phyloP scores from a whole-genome alignment of 2,329 filamentous ascomycete species.

The Cercospora canescens region DNA sequence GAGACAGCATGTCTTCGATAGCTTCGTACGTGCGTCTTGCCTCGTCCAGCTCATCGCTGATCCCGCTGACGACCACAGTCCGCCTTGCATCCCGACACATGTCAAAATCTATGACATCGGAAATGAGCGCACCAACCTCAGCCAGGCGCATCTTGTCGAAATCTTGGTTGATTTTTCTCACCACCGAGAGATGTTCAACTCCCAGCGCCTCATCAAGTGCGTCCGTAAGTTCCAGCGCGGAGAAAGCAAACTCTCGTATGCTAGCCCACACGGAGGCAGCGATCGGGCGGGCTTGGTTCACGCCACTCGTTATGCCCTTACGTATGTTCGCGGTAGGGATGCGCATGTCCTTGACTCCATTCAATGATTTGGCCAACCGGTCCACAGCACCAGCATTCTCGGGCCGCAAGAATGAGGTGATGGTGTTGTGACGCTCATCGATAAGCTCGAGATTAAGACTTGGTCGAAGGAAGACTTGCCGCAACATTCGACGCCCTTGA shows the following conservation, averaged over 20 bases:
- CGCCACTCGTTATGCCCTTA: conserved; percentile 68
- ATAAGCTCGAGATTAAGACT: conserved; percentile 69
- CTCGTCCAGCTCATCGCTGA: conserved; percentile 74
- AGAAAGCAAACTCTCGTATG: conserved; percentile 71
- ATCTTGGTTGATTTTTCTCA: conserved; percentile 58
- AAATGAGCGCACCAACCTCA: conserved; percentile 69
- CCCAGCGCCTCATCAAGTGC: conserved; percentile 59
- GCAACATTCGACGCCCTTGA: conserved; percentile 73
- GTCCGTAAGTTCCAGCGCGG: conserved; percentile 69
- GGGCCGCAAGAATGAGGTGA: conserved; percentile 64
- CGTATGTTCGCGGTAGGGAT: conserved; percentile 67
- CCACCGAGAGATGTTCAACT: conserved; percentile 53
- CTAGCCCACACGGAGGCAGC: conserved; percentile 63
- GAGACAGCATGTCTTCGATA: conserved; percentile 70
- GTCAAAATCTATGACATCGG: conserved; percentile 76
- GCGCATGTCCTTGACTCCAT: conserved; percentile 74
- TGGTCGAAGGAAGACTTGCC: conserved; percentile 80
- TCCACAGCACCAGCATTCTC: conserved; percentile 63
- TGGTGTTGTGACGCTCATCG: conserved; percentile 67
- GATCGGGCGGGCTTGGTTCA: conserved; percentile 60
- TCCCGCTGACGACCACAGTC: conserved; percentile 69
- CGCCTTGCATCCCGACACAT: conserved; percentile 69
- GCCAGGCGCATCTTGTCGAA: conserved; percentile 62
- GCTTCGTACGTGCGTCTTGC: conserved; percentile 77
- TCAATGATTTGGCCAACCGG: conserved; percentile 61